Percentiles rank a stretch among this genome's conserved stretches.
Evolutionary conservation across 345 rosid genomes (phyloP).

Genomic region (Diplotaxis tenuifolia): DNA sequence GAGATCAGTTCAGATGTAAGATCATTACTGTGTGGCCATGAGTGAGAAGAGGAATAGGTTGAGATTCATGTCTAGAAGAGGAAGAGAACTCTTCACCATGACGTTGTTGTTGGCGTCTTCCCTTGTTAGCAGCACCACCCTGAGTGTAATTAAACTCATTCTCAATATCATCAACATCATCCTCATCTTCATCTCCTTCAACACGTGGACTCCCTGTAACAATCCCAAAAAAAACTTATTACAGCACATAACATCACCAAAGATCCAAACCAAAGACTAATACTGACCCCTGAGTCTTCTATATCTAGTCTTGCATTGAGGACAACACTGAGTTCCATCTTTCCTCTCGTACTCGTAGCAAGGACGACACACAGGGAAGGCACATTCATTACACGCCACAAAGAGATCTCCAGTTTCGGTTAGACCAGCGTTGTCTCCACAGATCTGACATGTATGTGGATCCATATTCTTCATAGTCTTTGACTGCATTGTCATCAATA

Average conservation of each 20-base stretch:
- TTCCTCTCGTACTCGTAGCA: conserved; percentile 94
- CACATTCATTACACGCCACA: conserved; percentile 95
- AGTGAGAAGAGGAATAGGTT: conserved; percentile 78
- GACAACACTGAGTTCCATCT: conserved; percentile 94
- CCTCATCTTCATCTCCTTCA: conserved; percentile 90
- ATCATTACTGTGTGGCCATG: conserved; percentile 62
- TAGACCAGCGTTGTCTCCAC: conserved; percentile 76
- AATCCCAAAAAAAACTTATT: background rate
- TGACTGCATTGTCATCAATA: conserved; percentile 43
- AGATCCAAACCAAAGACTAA: background rate
- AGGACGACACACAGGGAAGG: conserved; percentile 91
- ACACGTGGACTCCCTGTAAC: conserved; percentile 72
- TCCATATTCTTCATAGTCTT: conserved; percentile 64
- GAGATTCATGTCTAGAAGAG: conserved; percentile 84
- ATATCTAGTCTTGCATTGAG: conserved; percentile 95
- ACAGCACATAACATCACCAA: background rate
- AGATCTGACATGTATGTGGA: conserved; percentile 82
- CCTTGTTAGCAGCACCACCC: conserved; percentile 50
- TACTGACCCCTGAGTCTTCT: conserved; percentile 69
- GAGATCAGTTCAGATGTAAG: background rate
- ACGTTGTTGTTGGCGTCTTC: conserved; percentile 53
- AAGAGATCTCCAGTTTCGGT: conserved; percentile 64
- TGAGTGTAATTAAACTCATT: conserved; percentile 80
- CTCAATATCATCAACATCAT: conserved; percentile 79
- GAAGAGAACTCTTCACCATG: conserved; percentile 60